Percentiles rank a stretch among this genome's conserved stretches.
These are phyloP conservation scores for Earliella scabrosa DNA, from an alignment of 1,284 basidiomycete species.

Conservation along the genomic window DNA sequence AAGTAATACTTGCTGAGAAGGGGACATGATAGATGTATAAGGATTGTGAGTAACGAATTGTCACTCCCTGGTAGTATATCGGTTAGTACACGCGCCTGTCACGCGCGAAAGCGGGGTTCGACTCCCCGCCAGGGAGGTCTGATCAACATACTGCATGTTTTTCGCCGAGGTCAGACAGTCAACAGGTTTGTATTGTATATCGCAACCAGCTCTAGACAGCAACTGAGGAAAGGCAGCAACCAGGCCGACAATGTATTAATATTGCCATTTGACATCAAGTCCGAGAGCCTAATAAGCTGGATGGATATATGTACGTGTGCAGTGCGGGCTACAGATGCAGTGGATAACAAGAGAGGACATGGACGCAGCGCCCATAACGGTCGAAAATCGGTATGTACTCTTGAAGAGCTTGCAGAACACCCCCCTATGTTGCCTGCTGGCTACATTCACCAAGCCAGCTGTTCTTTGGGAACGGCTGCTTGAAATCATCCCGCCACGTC, in stretches of 20 bases:
- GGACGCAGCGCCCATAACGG: no score
- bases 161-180: no score
- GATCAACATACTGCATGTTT: no score
- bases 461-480: constrained; percentile 68
- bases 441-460: constrained; percentile 57
- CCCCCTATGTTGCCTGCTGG: constrained; percentile 8
- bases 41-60: neutral
- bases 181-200: neutral
- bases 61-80: constrained; percentile 9
- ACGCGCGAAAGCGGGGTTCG: constrained; percentile 48
- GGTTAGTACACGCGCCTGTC: constrained; percentile 18
- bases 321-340: no score
- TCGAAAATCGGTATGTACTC: no score
- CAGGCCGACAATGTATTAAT: neutral
- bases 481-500: constrained; percentile 52
- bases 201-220: neutral
- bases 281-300: no score
- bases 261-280: no score
- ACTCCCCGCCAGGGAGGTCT: constrained; percentile 48
- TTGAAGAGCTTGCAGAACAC: no score
- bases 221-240: neutral
- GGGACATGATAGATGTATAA: no score
- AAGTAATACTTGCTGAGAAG: neutral
- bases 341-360: no score
- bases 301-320: neutral